phyloP scores from a whole-genome alignment of 306 rosid species.

The Castanea sativa region DNA sequence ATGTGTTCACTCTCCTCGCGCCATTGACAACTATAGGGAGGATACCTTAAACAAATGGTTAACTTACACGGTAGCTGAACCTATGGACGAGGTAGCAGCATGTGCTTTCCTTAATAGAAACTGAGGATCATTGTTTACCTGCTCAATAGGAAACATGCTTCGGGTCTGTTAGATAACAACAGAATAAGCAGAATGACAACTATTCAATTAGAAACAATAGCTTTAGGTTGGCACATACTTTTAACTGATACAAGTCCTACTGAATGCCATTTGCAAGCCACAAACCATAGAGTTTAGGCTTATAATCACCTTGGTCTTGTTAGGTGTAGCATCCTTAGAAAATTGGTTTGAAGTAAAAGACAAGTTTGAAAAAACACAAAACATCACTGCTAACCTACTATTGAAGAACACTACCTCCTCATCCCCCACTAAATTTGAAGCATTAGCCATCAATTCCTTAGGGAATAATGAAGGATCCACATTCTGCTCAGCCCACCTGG shows the following conservation, averaged over 20 bases:
- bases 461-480: conserved; percentile 92
- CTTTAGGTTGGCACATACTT: background rate
- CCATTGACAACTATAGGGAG: background rate
- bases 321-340: background rate
- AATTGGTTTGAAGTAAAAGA: background rate
- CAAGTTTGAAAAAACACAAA: background rate
- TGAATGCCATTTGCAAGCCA: background rate
- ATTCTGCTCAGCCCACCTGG: conserved; percentile 89
- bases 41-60: background rate
- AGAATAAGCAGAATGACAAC: conserved; percentile 2
- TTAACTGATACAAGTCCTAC: background rate
- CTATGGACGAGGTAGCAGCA: conserved; percentile 79
- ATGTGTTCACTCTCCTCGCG: background rate
- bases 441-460: conserved; percentile 71
- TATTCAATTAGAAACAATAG: background rate
- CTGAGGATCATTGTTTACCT: conserved; percentile 84
- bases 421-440: conserved; percentile 52
- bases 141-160: conserved; percentile 28
- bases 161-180: conserved; percentile 18
- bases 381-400: background rate
- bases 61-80: conserved; percentile 92
- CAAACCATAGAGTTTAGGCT: background rate
- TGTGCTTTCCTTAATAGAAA: conserved; percentile 80
- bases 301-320: background rate
- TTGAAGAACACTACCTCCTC: conserved; percentile 55